Evolutionary conservation across 768 basidiomycete genomes (phyloP), one percentile per base, ranked within the genome.

Genomic region (Boletus vinaceobasis): DNA sequence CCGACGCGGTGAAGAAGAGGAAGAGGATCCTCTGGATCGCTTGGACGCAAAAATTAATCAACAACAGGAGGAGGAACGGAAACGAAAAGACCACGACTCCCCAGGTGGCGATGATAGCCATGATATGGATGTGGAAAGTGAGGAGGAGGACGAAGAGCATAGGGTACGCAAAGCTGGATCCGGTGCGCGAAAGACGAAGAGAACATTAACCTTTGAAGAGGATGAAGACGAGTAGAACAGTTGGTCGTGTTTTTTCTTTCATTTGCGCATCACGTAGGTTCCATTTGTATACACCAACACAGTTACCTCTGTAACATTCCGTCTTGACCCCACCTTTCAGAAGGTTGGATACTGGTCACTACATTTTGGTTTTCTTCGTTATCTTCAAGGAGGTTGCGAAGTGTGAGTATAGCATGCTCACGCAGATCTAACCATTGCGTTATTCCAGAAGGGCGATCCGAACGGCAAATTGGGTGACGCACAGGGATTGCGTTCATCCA

Each of bases 401-500:
- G 75, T 19, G 92, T 80, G 59, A 97, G 86, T 39, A 98, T 82
- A 2, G 94, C 93, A 66, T 97, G 91, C 73, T 98, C 95, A 19
- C 93, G 86, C 44, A 98, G 74, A 72, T 92, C 95, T 63, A 21
- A 42, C 14, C 21, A 50, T 48, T 10, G 15, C 4, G 36, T 65
- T 33, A 67, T 39, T 53, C 39, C 36, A 9, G 1, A 33, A 26
- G 54, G 29, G n/a, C 10, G 33, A 53, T 21, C 8, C 15, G 17
- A 21, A 56, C 3, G 5, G n/a, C 7, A 48, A 32, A 21, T 14
- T 48, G 23, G 33, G 13, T 31, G 7, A 83, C 93, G 72, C 69
- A 96, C 94, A 94, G 37, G 94, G 94, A 71, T 95, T 97, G 53
- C 87, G 75, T 62, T 94, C 93, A 67, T 98, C 94, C 27, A 93